Conservation (phyloP, 139 green algal genomes). For the Picochlorum sp. region DNA sequence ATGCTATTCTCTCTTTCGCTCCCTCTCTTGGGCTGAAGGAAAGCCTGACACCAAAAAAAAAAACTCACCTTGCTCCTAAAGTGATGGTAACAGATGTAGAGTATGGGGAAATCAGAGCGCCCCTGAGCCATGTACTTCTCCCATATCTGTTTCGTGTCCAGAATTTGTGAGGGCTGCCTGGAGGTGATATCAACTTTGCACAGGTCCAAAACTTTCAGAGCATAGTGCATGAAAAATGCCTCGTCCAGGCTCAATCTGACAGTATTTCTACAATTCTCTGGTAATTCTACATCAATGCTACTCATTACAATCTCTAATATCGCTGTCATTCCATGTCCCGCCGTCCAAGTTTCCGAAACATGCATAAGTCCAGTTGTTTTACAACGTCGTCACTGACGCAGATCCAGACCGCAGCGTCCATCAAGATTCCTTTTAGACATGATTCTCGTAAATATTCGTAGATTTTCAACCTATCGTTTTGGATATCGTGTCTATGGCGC, state of each 20-base stretch:
- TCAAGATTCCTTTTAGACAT: slow-evolving; percentile 21
- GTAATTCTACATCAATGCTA: background rate
- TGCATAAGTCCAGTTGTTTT: slow-evolving; percentile 17
- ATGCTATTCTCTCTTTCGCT: background rate
- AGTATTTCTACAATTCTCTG: background rate
- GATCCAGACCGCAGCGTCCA: slow-evolving; percentile 24
- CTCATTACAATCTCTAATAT: slow-evolving; percentile 11
- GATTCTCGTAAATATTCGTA: slow-evolving; percentile 2
- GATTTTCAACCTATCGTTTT: slow-evolving; percentile 21
- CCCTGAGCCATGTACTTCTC: slow-evolving; percentile 1
- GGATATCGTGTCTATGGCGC: slow-evolving; percentile 11
- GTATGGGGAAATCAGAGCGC: slow-evolving; percentile 22
- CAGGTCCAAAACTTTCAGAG: slow-evolving; percentile 11
- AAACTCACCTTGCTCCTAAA: slow-evolving; percentile 26
- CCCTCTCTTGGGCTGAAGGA: background rate
- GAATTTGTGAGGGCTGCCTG: background rate
- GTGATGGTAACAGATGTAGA: slow-evolving; percentile 35
- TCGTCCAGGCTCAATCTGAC: slow-evolving; percentile 32
- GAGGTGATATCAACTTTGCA: background rate
- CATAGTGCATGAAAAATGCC: slow-evolving; percentile 32
- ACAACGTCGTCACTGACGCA: slow-evolving; percentile 11
- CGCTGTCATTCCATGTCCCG: slow-evolving; percentile 11
- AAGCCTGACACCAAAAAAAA: background rate
- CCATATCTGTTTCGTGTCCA: slow-evolving; percentile 19
- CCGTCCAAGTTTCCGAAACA: slow-evolving; percentile 37